Conservation (phyloP, 2,329 filamentous ascomycete species). For the Didymella arachidicola region DNA sequence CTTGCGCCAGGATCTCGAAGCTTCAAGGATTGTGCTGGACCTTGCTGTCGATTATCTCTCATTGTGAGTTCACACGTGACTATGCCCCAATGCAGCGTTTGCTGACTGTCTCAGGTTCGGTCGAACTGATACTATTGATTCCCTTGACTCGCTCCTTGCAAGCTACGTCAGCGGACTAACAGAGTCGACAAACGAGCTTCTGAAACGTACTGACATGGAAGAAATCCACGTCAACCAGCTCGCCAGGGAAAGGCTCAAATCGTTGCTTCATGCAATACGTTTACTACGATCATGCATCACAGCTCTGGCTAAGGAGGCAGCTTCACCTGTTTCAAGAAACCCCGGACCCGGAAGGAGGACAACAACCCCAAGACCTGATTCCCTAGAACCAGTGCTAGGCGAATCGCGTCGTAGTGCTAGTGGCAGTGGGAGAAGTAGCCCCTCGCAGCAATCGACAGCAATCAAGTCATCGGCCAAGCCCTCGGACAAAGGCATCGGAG, state of each 20-base stretch:
- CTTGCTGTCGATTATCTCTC: conserved; percentile 42
- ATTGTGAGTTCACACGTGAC: conserved; percentile 30
- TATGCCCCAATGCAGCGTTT: not conserved
- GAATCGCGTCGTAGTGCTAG: conserved; percentile 33
- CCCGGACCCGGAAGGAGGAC: conserved; percentile 24
- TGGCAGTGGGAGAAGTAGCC: conserved; percentile 24
- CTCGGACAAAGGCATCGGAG: conserved; percentile 36
- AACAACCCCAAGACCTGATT: conserved; percentile 34
- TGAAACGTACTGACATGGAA: conserved; percentile 37
- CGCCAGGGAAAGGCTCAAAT: conserved; percentile 35
- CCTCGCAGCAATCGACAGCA: conserved; percentile 22
- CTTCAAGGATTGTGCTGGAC: conserved; percentile 39
- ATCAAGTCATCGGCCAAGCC: conserved; percentile 15
- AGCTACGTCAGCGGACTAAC: conserved; percentile 28
- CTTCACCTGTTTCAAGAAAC: conserved; percentile 12
- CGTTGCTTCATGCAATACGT: conserved; percentile 34
- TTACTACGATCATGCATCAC: conserved; percentile 37
- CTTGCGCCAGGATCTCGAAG: conserved; percentile 38
- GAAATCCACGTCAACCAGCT: conserved; percentile 37
- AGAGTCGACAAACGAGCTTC: conserved; percentile 31
- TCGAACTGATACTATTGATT: conserved; percentile 32
- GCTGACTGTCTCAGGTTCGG: conserved; percentile 26
- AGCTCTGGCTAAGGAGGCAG: conserved; percentile 26
- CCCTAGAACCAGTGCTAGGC: conserved; percentile 32
- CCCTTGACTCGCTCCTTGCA: conserved; percentile 30